A percentile compares a stretch with the other conserved stretches of the same genome.
Conservation (phyloP, 2,329 filamentous ascomycete genomes). For the Neofusicoccum umdonicola region DNA sequence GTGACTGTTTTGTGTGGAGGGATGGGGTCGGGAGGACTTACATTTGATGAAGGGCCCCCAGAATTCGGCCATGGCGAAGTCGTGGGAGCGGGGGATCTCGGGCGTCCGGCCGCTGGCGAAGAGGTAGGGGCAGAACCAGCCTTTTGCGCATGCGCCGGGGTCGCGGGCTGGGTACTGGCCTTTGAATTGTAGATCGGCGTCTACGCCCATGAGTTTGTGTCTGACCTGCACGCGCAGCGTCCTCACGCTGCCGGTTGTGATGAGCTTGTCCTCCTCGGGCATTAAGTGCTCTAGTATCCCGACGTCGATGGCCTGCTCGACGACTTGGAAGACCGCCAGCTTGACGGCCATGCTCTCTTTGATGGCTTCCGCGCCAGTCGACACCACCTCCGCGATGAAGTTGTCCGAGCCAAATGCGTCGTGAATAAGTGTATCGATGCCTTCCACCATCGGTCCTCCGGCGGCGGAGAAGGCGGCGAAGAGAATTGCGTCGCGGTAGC, state of each 20-base stretch:
- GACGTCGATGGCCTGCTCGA: conserved; percentile 41
- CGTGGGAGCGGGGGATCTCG: conserved; percentile 29
- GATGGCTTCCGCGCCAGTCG: conserved; percentile 30
- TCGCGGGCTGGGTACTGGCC: conserved; percentile 27
- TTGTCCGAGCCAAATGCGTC: conserved; percentile 33
- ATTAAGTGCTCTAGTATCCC: conserved; percentile 38
- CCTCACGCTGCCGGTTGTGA: conserved; percentile 35
- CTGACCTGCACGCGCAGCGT: conserved; percentile 38
- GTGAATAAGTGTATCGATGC: conserved; percentile 28
- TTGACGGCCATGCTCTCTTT: conserved; percentile 29
- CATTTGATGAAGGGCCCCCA: conserved; percentile 38
- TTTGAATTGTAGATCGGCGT: conserved; percentile 35
- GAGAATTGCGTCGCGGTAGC: conserved; percentile 38
- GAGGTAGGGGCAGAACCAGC: conserved; percentile 40
- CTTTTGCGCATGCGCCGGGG: conserved; percentile 33
- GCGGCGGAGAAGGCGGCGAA: conserved; percentile 39
- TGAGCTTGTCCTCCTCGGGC: conserved; percentile 40
- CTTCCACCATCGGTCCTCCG: conserved; percentile 34
- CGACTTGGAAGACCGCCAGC: conserved; percentile 38
- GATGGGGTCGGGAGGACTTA: conserved; percentile 18
- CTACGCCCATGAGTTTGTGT: conserved; percentile 42
- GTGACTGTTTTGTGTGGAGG: not conserved
- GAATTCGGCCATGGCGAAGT: conserved; percentile 38
- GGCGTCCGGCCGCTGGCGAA: conserved; percentile 36
- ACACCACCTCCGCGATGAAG: conserved; percentile 35